Percentiles rank a stretch among this genome's conserved stretches.
Conservation (phyloP, 2,329 filamentous ascomycete species). For the Plectosphaerella sp. region DNA sequence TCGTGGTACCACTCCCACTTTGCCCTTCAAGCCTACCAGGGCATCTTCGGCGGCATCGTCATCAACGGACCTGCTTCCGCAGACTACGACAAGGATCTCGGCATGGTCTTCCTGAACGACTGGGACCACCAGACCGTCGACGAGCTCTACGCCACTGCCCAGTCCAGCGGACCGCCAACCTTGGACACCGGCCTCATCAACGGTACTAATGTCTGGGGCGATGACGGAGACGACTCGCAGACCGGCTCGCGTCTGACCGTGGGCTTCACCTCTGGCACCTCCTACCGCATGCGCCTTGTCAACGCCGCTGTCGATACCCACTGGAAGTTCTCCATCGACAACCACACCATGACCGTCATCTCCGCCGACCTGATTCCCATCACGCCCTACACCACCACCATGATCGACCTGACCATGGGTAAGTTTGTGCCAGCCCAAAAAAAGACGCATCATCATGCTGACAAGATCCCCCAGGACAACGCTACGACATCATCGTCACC, state of each 20-base stretch:
- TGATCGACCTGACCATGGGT: constrained; percentile 47
- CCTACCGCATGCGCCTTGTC: constrained; percentile 42
- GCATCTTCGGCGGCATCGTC: constrained; percentile 55
- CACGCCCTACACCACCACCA: constrained; percentile 43
- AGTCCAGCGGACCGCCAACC: constrained; percentile 24
- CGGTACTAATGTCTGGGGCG: constrained; percentile 32
- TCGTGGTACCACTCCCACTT: constrained; percentile 61
- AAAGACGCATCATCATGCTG: constrained; percentile 12
- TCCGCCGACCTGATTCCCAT: constrained; percentile 55
- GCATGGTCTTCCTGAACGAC: constrained; percentile 53
- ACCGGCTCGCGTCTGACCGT: constrained; percentile 29
- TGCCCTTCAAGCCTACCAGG: constrained; percentile 43
- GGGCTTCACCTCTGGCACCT: constrained; percentile 33
- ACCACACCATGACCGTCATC: constrained; percentile 54
- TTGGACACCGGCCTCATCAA: constrained; percentile 43
- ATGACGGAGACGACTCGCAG: constrained; percentile 16
- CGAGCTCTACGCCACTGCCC: constrained; percentile 23
- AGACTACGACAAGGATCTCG: constrained; percentile 61
- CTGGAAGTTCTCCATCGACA: constrained; percentile 49
- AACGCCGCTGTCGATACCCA: constrained; percentile 39
- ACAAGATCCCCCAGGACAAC: constrained; percentile 19
- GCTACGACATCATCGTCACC: constrained; percentile 43
- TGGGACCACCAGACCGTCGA: constrained; percentile 47
- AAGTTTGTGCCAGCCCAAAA: constrained; percentile 22
- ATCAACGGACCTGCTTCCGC: constrained; percentile 56